These are phyloP conservation scores for Cajanus cajan DNA, from an alignment of 306 rosid genomes.

Conservation along the genomic window DNA sequence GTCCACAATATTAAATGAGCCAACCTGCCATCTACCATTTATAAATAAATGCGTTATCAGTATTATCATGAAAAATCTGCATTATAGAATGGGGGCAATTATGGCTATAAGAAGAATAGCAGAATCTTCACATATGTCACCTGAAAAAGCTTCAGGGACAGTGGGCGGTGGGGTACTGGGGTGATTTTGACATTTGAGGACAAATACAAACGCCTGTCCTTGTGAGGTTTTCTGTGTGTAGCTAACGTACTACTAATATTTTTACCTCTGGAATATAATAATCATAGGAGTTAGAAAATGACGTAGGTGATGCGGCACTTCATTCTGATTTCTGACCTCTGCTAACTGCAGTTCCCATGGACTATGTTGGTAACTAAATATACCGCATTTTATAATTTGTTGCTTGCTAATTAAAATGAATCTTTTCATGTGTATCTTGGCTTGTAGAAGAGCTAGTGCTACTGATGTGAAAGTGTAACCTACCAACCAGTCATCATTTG, in stretches of 20 bases:
- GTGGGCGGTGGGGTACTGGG: not conserved
- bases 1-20: not conserved
- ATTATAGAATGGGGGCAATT: not conserved
- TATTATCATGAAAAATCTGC: slow-evolving; percentile 2
- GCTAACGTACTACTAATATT: not conserved
- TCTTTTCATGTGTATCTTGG: not conserved
- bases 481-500: slow-evolving; percentile 9
- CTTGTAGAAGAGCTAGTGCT: not conserved
- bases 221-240: not conserved
- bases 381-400: not conserved
- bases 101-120: not conserved
- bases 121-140: not conserved
- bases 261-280: not conserved
- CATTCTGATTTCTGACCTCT: not conserved
- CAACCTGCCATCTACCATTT: not conserved
- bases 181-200: not conserved
- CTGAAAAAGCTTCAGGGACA: not conserved
- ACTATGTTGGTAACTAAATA: not conserved
- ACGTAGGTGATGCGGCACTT: not conserved
- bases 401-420: not conserved
- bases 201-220: not conserved
- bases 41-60: not conserved
- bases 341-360: not conserved
- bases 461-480: slow-evolving; percentile 27
- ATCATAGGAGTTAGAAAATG: not conserved